phyloP scores from a whole-genome alignment of 306 rosid genomes.

The Cucumis cinereus region DNA sequence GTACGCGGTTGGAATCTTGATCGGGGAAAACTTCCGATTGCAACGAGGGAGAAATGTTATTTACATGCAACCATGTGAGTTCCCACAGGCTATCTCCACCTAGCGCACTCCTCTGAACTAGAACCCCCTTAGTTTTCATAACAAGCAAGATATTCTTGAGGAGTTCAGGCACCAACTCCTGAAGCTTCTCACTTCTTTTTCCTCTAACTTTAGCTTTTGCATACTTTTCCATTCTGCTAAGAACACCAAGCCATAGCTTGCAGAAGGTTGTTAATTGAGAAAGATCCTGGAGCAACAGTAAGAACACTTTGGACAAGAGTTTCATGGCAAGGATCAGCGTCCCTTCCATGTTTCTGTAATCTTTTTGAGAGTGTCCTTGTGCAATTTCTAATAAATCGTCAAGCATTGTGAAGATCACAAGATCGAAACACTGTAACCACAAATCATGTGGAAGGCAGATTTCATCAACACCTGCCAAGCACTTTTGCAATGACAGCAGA shows the following conservation, averaged over 20 bases:
- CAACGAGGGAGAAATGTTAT: constrained; percentile 66
- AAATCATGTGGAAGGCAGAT: constrained; percentile 38
- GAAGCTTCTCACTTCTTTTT: constrained; percentile 79
- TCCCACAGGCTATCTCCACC: constrained; percentile 99
- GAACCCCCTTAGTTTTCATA: constrained; percentile 68
- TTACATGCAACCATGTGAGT: constrained; percentile 87
- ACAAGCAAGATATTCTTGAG: constrained; percentile 70
- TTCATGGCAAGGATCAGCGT: constrained; percentile 75
- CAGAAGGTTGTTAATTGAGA: constrained; percentile 72
- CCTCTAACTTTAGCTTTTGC: constrained; percentile 77
- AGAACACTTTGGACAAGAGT: constrained; percentile 76
- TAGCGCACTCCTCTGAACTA: constrained; percentile 65
- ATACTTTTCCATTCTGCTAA: constrained; percentile 84
- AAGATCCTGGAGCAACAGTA: constrained; percentile 61
- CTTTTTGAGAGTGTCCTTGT: constrained; percentile 82
- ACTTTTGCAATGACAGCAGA: constrained; percentile 59
- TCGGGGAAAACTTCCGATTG: constrained; percentile 81
- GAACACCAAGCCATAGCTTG: constrained; percentile 95
- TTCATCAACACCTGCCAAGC: constrained; percentile 68
- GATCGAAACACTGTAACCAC: constrained; percentile 84
- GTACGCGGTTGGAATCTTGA: constrained; percentile 44
- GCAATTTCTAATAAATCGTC: constrained; percentile 93
- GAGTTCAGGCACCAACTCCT: constrained; percentile 75
- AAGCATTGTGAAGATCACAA: constrained; percentile 85
- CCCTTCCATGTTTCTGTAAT: constrained; percentile 94